A percentile compares a stretch with the other conserved stretches of the same genome.
Evolutionary conservation across 352 stramenopile genomes (phyloP).

Genomic region (Ochromonadaceae sp.): DNA sequence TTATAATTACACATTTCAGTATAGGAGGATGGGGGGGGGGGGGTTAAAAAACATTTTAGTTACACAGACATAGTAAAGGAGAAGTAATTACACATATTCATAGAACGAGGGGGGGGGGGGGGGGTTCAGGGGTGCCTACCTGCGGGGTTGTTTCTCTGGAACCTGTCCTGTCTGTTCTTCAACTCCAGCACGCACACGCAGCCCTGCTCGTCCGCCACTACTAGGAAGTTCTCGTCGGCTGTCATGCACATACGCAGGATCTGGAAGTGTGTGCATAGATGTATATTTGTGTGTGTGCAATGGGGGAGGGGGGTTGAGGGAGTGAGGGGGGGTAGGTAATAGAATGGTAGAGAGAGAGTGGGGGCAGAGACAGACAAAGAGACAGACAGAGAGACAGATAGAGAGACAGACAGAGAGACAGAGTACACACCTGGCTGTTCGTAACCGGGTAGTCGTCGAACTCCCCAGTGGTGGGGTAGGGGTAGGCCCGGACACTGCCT

Average conservation of each 20-base stretch:
- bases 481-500: constrained; percentile 59
- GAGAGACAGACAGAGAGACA: no score
- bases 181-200: constrained; percentile 71
- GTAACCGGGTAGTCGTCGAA: constrained; percentile 65
- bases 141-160: constrained; percentile 24
- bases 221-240: constrained; percentile 72
- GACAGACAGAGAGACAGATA: no score
- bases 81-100: no score
- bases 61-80: no score
- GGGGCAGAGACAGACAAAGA: neutral
- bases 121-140: no score
- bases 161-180: constrained; percentile 32
- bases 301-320: no score
- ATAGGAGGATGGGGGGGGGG: constrained; percentile 31
- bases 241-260: constrained; percentile 57
- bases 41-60: no score
- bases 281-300: no score
- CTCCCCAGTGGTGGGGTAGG: constrained; percentile 68
- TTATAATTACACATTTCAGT: no score
- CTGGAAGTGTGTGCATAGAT: no score
- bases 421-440: no score
- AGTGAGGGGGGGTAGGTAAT: constrained; percentile 9
- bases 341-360: neutral
- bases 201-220: constrained; percentile 74
- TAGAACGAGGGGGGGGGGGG: no score